A percentile compares a stretch with the other conserved stretches of the same genome.
phyloP scores from a whole-genome alignment of 345 rosid species.

The Punica granatum region DNA sequence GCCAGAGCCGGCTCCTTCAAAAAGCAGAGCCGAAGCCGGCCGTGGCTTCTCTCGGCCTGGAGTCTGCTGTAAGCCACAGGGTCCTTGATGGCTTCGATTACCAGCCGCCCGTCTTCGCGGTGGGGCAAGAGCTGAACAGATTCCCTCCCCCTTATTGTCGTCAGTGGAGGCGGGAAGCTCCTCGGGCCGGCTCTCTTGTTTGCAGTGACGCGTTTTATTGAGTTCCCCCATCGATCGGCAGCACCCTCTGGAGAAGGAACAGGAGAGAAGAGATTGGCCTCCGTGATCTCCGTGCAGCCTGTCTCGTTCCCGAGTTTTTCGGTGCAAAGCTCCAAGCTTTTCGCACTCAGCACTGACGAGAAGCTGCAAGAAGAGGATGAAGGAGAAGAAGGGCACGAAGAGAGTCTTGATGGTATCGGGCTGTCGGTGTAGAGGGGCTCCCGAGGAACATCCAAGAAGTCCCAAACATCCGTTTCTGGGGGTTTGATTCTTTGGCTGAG shows the following conservation, averaged over 20 bases:
- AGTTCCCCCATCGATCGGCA: not conserved
- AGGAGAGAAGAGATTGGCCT: not conserved
- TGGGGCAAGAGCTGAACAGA: slow-evolving; percentile 47
- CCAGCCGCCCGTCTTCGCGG: slow-evolving; percentile 66
- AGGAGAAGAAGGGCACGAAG: slow-evolving; percentile 29
- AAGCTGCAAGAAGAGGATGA: slow-evolving; percentile 20
- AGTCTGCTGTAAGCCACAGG: slow-evolving; percentile 25
- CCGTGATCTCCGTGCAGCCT: slow-evolving; percentile 20
- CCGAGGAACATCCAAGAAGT: not conserved
- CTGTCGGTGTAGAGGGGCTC: not conserved
- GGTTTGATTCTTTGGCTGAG: not conserved
- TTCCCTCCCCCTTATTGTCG: slow-evolving; percentile 50
- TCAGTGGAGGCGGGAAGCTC: slow-evolving; percentile 74
- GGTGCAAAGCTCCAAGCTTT: slow-evolving; percentile 77
- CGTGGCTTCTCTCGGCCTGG: slow-evolving; percentile 62
- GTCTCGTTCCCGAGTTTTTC: slow-evolving; percentile 81
- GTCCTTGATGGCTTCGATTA: slow-evolving; percentile 42
- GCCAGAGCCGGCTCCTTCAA: slow-evolving; percentile 13
- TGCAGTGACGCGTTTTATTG: not conserved
- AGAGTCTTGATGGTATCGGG: slow-evolving; percentile 2
- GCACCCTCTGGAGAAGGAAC: not conserved
- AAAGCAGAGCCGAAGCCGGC: slow-evolving; percentile 56
- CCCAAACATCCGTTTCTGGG: not conserved
- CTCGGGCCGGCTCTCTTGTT: slow-evolving; percentile 22
- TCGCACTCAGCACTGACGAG: slow-evolving; percentile 44